phyloP scores from a whole-genome alignment of 768 basidiomycete genomes.

The Auriscalpium orientale region DNA sequence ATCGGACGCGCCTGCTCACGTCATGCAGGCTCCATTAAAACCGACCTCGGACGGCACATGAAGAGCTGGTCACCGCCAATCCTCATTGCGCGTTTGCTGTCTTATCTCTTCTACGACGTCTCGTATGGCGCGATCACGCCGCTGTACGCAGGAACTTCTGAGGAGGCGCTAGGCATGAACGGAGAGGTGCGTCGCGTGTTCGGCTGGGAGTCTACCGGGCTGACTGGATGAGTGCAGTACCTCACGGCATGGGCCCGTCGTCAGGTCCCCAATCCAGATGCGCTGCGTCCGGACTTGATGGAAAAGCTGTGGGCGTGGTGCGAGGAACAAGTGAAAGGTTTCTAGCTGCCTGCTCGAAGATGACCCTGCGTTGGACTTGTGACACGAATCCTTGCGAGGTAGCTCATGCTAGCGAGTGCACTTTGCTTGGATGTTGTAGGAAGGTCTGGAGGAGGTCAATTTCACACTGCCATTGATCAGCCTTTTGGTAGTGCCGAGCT shows the following conservation, averaged over 20 bases:
- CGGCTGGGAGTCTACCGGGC: background rate
- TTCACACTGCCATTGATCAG: no score
- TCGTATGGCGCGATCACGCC: constrained; percentile 8
- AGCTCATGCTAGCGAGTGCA: no score
- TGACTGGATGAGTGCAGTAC: constrained; percentile 9
- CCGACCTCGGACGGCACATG: constrained; percentile 7
- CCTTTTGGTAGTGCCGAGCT: no score
- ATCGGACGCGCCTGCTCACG: background rate
- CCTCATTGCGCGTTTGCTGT: background rate
- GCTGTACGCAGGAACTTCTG: constrained; percentile 12
- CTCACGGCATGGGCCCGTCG: constrained; percentile 22
- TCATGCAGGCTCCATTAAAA: constrained; percentile 5
- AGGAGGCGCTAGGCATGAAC: constrained; percentile 3
- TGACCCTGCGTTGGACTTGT: no score
- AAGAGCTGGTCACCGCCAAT: background rate
- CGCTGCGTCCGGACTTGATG: constrained; percentile 13
- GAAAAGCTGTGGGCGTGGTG: constrained; percentile 23
- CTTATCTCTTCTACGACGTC: background rate
- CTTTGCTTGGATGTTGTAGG: no score
- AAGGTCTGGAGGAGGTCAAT: no score
- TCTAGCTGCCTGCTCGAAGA: background rate
- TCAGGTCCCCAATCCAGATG: constrained; percentile 9
- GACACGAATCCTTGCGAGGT: no score
- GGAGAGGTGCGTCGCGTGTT: constrained; percentile 7
- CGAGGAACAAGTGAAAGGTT: constrained; percentile 20